Percentiles rank a stretch among this genome's conserved stretches.
These are phyloP conservation scores for Aspergillus heteromorphus DNA, from an alignment of 495 filamentous ascomycete genomes.

Conservation along the genomic window DNA sequence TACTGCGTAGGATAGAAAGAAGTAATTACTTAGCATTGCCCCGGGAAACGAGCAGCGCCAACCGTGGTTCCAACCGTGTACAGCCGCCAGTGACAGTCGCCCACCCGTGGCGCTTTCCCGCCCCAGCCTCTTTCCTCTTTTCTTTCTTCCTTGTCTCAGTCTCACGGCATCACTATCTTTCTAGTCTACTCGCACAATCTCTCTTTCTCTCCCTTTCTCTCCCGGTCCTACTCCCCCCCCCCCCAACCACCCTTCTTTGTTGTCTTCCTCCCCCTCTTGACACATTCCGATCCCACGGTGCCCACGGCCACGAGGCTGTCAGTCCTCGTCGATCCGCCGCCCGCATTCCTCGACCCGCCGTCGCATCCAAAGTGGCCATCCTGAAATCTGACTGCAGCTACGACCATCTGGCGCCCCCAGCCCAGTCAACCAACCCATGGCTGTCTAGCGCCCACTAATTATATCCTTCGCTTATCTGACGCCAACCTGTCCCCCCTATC, in stretches of 20 bases:
- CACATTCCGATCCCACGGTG: not conserved
- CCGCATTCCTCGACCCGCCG: not conserved
- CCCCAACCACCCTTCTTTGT: not conserved
- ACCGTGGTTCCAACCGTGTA: too few relatives aligned
- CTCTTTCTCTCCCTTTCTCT: not conserved
- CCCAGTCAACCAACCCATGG: not conserved
- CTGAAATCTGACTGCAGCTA: not conserved
- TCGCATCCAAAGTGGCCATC: not conserved
- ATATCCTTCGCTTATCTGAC: not conserved
- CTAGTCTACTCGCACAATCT: not conserved
- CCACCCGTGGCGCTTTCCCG: too few relatives aligned
- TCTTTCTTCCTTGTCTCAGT: too few relatives aligned
- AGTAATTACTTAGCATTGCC: too few relatives aligned
- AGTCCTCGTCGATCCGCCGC: not conserved
- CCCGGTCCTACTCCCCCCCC: too few relatives aligned
- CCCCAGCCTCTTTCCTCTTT: not conserved
- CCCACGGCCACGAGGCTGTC: not conserved
- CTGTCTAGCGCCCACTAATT: not conserved
- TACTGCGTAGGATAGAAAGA: too few relatives aligned
- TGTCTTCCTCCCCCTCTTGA: not conserved
- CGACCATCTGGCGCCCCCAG: not conserved
- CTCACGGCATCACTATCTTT: too few relatives aligned
- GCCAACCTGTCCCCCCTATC: not conserved
- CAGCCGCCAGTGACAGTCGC: too few relatives aligned
- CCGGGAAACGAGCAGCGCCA: too few relatives aligned